These are phyloP conservation scores for Thecaphora thlaspeos DNA, from an alignment of 1,284 basidiomycete species.

Conservation along the genomic window DNA sequence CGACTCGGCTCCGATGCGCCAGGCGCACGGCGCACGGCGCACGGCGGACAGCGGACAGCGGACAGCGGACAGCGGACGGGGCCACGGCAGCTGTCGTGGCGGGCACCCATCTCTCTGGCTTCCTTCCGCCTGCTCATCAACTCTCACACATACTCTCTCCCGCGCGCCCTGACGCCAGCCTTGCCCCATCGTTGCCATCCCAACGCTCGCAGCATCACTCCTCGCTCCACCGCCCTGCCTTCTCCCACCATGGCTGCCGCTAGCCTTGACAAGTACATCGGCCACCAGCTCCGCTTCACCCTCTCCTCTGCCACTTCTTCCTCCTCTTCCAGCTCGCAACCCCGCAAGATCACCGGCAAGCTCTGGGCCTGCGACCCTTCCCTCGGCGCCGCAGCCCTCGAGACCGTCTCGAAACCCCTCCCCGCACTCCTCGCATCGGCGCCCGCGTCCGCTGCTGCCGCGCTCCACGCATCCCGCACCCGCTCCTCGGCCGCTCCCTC, in stretches of 20 bases:
- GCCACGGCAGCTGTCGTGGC: no score
- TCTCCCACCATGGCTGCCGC: not conserved
- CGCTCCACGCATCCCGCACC: conserved; percentile 27
- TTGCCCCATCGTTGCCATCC: no score
- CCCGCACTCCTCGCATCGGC: conserved; percentile 19
- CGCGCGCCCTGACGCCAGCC: no score
- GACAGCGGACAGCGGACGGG: no score
- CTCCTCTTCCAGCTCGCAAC: not conserved
- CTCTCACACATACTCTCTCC: no score
- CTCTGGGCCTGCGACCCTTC: conserved; percentile 52
- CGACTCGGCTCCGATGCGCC: no score
- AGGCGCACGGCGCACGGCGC: no score
- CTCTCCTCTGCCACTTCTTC: not conserved
- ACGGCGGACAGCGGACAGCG: no score
- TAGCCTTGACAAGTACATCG: not conserved
- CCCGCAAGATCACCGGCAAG: conserved; percentile 32
- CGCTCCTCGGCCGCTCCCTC: conserved; percentile 10
- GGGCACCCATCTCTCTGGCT: no score
- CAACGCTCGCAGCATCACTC: no score
- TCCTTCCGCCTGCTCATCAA: no score
- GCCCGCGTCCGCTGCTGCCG: conserved; percentile 33
- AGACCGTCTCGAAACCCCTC: conserved; percentile 26
- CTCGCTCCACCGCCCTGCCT: not conserved
- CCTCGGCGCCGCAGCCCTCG: conserved; percentile 44
- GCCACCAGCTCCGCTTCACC: not conserved